phyloP scores from a whole-genome alignment of 192 early-diverging fungal genomes.

The Backusella australiensis region DNA sequence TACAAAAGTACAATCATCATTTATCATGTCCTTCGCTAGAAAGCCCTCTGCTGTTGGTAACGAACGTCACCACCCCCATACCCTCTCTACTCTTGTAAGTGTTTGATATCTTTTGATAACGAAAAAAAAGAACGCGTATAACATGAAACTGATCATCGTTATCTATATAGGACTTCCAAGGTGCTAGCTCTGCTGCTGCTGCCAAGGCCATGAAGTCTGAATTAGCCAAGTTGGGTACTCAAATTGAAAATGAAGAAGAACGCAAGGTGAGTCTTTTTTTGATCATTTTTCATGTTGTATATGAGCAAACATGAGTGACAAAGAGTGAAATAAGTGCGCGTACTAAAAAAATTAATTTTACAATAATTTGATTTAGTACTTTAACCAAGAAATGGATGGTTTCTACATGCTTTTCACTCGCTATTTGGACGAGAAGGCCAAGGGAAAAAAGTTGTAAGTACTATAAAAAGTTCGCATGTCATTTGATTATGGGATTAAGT shows the following conservation, averaged over 20 bases:
- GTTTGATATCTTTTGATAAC: neutral
- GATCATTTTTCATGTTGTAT: neutral
- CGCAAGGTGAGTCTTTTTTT: slow-evolving; percentile 47
- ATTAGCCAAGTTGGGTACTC: slow-evolving; percentile 59
- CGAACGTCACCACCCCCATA: slow-evolving; percentile 50
- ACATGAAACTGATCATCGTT: no score
- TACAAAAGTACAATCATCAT: neutral
- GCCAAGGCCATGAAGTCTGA: slow-evolving; percentile 77
- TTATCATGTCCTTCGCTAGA: slow-evolving; percentile 17
- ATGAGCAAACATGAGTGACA: neutral
- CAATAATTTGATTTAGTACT: slow-evolving; percentile 41
- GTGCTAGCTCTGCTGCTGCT: slow-evolving; percentile 56
- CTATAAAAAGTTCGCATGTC: neutral
- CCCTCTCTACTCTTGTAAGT: slow-evolving; percentile 52
- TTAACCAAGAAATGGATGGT: slow-evolving; percentile 81
- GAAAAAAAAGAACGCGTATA: neutral
- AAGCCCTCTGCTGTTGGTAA: slow-evolving; percentile 18
- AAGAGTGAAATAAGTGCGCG: neutral
- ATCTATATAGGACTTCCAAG: slow-evolving; percentile 50
- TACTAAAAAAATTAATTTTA: neutral
- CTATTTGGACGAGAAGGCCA: slow-evolving; percentile 79
- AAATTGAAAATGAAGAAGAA: slow-evolving; percentile 55
- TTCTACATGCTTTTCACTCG: slow-evolving; percentile 83
- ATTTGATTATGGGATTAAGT: neutral
- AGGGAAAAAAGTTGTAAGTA: slow-evolving; percentile 73